phyloP scores from a whole-genome alignment of 2,329 filamentous ascomycete genomes.

The Ambrosiella xylebori region DNA sequence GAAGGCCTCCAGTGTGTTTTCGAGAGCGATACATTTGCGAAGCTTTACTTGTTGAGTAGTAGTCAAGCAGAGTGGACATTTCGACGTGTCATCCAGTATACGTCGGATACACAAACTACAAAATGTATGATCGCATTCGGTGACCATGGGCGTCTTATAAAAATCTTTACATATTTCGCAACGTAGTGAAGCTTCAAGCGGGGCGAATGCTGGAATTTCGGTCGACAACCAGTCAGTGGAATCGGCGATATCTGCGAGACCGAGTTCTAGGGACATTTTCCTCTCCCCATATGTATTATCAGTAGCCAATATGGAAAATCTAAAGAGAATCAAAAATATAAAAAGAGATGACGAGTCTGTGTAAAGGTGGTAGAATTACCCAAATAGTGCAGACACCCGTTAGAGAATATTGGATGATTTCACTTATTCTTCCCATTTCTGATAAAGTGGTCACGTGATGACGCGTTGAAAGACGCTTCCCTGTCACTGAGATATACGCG shows the following conservation, averaged over 20 bases:
- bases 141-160: slow-evolving; percentile 86
- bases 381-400: neutral
- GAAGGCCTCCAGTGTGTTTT: slow-evolving; percentile 73
- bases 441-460: slow-evolving; percentile 11
- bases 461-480: neutral
- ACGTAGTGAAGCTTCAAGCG: slow-evolving; percentile 69
- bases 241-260: slow-evolving; percentile 41
- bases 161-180: slow-evolving; percentile 99
- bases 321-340: neutral
- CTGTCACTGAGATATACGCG: neutral
- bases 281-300: neutral
- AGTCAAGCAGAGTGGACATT: slow-evolving; percentile 70
- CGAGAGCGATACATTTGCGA: slow-evolving; percentile 66
- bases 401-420: neutral
- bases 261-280: slow-evolving; percentile 1
- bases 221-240: slow-evolving; percentile 75
- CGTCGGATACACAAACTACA: slow-evolving; percentile 90
- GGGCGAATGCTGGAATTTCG: slow-evolving; percentile 44
- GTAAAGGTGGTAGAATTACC: neutral
- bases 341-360: neutral
- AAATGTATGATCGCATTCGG: slow-evolving; percentile 87
- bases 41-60: slow-evolving; percentile 71
- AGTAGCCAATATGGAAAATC: neutral
- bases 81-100: slow-evolving; percentile 64
- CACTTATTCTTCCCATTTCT: neutral